These are phyloP conservation scores for Fusarium tjaetaba DNA, from an alignment of 2,329 filamentous ascomycete species.

Conservation along the genomic window DNA sequence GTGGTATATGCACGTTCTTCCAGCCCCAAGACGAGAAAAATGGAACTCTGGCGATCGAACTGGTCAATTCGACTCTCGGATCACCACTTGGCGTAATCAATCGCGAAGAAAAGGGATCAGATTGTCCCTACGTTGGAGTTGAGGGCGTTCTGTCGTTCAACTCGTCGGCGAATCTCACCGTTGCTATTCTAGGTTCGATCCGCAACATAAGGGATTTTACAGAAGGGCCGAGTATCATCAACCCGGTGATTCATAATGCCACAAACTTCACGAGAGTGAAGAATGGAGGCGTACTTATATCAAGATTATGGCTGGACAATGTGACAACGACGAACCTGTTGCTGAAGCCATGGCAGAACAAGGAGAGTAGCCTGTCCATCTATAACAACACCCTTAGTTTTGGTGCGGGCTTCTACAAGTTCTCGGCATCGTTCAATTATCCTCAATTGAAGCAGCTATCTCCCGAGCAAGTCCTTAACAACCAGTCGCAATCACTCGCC, in stretches of 20 bases:
- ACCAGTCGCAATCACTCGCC: constrained; percentile 57
- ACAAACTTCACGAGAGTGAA: constrained; percentile 53
- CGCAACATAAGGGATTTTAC: constrained; percentile 71
- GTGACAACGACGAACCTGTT: constrained; percentile 64
- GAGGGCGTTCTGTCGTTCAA: constrained; percentile 66
- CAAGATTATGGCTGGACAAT: constrained; percentile 70
- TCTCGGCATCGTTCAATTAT: constrained; percentile 70
- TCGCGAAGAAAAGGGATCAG: constrained; percentile 30
- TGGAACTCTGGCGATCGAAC: constrained; percentile 61
- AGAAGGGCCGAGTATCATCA: constrained; percentile 65
- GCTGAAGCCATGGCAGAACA: constrained; percentile 52
- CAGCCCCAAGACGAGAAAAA: constrained; percentile 62
- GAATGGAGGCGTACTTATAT: constrained; percentile 58
- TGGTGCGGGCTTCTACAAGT: constrained; percentile 63
- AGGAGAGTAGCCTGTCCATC: constrained; percentile 42
- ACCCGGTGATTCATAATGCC: constrained; percentile 64
- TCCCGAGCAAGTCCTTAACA: constrained; percentile 60
- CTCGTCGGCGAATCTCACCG: constrained; percentile 62
- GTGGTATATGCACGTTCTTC: constrained; percentile 67
- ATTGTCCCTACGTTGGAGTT: constrained; percentile 61
- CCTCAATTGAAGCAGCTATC: constrained; percentile 67
- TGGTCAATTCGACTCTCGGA: constrained; percentile 60
- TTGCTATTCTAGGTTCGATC: constrained; percentile 70
- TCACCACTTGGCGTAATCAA: constrained; percentile 60
- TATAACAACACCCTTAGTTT: constrained; percentile 58